Evolutionary conservation across 805 yeast genomes (phyloP).

Genomic region (Cyberlindnera galapagoensis): DNA sequence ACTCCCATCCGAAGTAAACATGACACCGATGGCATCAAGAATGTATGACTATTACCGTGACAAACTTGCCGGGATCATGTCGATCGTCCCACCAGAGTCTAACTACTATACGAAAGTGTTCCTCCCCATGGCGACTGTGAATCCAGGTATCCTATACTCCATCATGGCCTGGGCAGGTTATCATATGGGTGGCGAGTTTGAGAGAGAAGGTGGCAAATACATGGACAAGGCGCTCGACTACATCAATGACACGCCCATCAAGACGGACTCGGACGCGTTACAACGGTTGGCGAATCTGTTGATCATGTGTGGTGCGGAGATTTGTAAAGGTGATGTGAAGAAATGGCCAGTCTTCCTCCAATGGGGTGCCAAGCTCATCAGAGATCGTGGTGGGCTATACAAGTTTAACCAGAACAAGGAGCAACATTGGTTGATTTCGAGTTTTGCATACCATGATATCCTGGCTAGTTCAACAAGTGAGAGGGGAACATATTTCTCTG

Average conservation of each 20-base stretch:
- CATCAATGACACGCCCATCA: slow-evolving; percentile 29
- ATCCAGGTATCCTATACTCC: slow-evolving; percentile 42
- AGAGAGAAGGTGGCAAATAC: slow-evolving; percentile 41
- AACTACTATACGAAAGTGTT: slow-evolving; percentile 49
- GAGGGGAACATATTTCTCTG: slow-evolving; percentile 59
- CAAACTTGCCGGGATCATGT: slow-evolving; percentile 39
- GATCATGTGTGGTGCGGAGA: slow-evolving; percentile 72
- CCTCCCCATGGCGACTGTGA: slow-evolving; percentile 44
- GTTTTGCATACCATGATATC: slow-evolving; percentile 77
- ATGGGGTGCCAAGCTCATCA: slow-evolving; percentile 59
- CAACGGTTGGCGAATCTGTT: slow-evolving; percentile 57
- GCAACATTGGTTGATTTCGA: slow-evolving; percentile 65
- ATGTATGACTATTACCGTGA: slow-evolving; percentile 46
- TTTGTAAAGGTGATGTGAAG: slow-evolving; percentile 74
- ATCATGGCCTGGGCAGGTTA: slow-evolving; percentile 53
- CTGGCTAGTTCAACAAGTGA: slow-evolving; percentile 54
- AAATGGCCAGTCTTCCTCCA: slow-evolving; percentile 66
- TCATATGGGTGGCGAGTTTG: slow-evolving; percentile 30
- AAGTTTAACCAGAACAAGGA: slow-evolving; percentile 46
- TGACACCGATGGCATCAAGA: slow-evolving; percentile 38
- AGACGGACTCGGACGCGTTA: slow-evolving; percentile 19
- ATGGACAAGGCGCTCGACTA: slow-evolving; percentile 41
- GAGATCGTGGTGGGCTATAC: slow-evolving; percentile 54
- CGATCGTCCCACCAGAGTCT: slow-evolving; percentile 40
- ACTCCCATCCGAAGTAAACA: slow-evolving; percentile 17